phyloP scores from a whole-genome alignment of 805 yeast species.

The Candida argentea region DNA sequence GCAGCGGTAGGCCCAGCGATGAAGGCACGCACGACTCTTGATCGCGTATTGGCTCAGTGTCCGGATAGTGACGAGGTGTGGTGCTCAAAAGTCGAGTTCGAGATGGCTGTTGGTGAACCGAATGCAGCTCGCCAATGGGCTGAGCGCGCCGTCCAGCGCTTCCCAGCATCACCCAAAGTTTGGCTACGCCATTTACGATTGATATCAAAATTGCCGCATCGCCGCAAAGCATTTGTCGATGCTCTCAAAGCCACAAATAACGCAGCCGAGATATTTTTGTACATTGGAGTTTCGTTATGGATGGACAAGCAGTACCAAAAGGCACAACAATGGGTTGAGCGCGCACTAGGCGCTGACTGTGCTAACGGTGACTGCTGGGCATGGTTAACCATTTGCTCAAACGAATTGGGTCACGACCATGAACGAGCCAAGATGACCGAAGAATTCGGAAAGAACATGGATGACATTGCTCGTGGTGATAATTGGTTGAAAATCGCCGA shows the following conservation, averaged over 20 bases:
- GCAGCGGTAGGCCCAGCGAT: constrained; percentile 33
- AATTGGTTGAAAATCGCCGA: constrained; percentile 48
- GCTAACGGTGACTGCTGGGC: constrained; percentile 74
- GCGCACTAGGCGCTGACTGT: constrained; percentile 46
- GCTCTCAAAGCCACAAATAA: constrained; percentile 63
- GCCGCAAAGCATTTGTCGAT: constrained; percentile 51
- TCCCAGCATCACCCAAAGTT: constrained; percentile 48
- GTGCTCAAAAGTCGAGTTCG: constrained; percentile 50
- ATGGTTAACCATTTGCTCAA: constrained; percentile 43
- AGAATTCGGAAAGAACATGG: constrained; percentile 21
- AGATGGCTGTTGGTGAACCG: constrained; percentile 36
- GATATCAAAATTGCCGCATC: constrained; percentile 37
- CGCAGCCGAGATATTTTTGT: constrained; percentile 44
- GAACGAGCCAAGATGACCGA: constrained; percentile 27
- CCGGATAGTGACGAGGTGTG: constrained; percentile 45
- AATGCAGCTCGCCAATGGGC: constrained; percentile 45
- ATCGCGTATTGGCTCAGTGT: constrained; percentile 41
- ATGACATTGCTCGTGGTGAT: constrained; percentile 48
- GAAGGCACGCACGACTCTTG: constrained; percentile 64
- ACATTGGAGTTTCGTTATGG: constrained; percentile 64
- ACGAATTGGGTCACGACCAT: constrained; percentile 25
- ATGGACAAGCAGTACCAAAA: constrained; percentile 49
- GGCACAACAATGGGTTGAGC: constrained; percentile 65
- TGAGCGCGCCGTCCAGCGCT: constrained; percentile 45
- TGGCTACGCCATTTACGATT: constrained; percentile 56